A percentile compares a stretch with the other conserved stretches of the same genome.
Evolutionary conservation across 2,329 filamentous ascomycete genomes (phyloP).

Genomic region (Falciphora oryzae): DNA sequence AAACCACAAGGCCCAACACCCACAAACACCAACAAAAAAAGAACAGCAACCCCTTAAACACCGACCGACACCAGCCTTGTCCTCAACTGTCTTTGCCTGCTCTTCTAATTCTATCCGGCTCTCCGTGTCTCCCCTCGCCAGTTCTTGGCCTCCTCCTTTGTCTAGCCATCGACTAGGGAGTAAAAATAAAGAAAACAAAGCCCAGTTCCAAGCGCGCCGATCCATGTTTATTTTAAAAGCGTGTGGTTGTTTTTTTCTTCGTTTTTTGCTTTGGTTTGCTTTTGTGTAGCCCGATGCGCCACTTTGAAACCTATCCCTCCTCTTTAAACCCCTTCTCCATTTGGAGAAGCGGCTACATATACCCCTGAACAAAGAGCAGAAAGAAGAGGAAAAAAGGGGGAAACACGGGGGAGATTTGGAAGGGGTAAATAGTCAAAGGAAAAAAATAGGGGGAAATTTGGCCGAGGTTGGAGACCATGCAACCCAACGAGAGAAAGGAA

Average conservation of each 20-base stretch:
- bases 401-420: neutral
- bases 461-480: constrained; percentile 1
- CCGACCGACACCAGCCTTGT: neutral
- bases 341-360: neutral
- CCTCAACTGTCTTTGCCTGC: neutral
- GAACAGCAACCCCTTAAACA: neutral
- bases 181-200: neutral
- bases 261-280: neutral
- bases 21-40: neutral
- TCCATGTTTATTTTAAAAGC: neutral
- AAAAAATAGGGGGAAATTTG: neutral
- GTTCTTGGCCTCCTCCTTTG: neutral
- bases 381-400: too few species aligned
- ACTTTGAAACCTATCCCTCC: neutral
- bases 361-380: neutral
- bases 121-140: neutral
- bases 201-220: neutral
- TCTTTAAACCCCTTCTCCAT: neutral
- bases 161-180: neutral
- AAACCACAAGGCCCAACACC: neutral
- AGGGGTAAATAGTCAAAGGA: too few species aligned
- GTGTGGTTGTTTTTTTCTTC: neutral
- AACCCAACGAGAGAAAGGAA: neutral
- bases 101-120: neutral
- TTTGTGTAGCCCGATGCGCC: neutral